These are phyloP conservation scores for Erodium texanum DNA, from an alignment of 441 rosid genomes.

Conservation along the genomic window DNA sequence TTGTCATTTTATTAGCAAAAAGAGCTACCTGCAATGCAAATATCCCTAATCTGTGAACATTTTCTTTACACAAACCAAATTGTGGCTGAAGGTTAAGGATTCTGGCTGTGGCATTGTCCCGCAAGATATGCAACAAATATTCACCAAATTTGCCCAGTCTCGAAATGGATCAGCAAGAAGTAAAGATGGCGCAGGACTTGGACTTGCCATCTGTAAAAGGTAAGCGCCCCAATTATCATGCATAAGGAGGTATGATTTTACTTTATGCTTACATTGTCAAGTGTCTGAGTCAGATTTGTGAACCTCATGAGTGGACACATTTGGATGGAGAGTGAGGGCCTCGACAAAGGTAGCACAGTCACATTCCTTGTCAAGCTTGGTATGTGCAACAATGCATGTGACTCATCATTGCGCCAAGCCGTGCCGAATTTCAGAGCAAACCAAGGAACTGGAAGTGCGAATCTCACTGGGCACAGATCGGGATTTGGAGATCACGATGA, in stretches of 20 bases:
- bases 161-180: slow-evolving; percentile 38
- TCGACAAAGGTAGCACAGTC: slow-evolving; percentile 52
- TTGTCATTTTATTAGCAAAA: too few species aligned
- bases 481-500: slow-evolving; percentile 21
- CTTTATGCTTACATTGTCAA: slow-evolving; percentile 4
- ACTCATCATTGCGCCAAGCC: slow-evolving; percentile 26
- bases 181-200: slow-evolving; percentile 59
- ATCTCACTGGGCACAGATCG: slow-evolving; percentile 21
- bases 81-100: slow-evolving; percentile 53
- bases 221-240: slow-evolving; percentile 19
- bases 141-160: slow-evolving; percentile 55
- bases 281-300: slow-evolving; percentile 49
- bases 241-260: not conserved
- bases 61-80: too few species aligned
- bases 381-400: slow-evolving; percentile 32
- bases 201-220: slow-evolving; percentile 86
- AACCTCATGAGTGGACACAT: slow-evolving; percentile 85
- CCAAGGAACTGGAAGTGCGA: slow-evolving; percentile 40
- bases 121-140: slow-evolving; percentile 59
- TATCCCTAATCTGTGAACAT: too few species aligned
- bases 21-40: too few species aligned
- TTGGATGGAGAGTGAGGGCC: slow-evolving; percentile 83
- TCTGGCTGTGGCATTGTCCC: slow-evolving; percentile 70
- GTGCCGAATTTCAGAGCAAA: slow-evolving; percentile 34
- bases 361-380: slow-evolving; percentile 64